Base-by-base conservation (phyloP, 495 filamentous ascomycete genomes). In the Clavariopsis aquatica region DNA sequence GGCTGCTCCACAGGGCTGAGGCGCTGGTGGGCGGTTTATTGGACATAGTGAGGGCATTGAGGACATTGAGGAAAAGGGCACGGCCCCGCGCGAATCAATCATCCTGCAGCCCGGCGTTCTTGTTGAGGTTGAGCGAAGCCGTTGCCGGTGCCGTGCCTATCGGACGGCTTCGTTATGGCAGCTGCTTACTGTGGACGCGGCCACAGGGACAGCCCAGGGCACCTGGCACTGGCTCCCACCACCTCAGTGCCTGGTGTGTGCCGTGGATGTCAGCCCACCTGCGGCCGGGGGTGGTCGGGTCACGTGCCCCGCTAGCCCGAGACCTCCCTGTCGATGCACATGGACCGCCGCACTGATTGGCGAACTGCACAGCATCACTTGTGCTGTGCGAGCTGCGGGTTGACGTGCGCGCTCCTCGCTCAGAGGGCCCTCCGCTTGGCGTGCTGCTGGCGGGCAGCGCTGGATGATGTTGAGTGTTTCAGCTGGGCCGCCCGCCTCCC, bases 1-100 rank as follows among this genome's bases (percentile, higher is more conserved):
- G 28, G 34, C 12, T 27, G 45, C 53, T 57, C 62, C 53, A 65
- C 54, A 65, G 54, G 62, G 62, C 62, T 65, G 62, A 65, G 54
- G 47, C 47, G 57, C 23, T 22, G 57, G 36, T 51, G 46, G 27
- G 24, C 24, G 38, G 8, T 17, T 51, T 43, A 64, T 56, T 64
- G 52, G 60, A 49, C 15, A 24, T 53, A n/a, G n/a, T n/a, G n/a
- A n/a, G 36, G 12, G 27, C 15, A n/a, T n/a, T n/a, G n/a, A n/a
- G n/a, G 47, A 23, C 58, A 61, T 57, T 13, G 45, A 60, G 19
- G 27, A 29, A 49, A 22, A 3, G 3, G 36, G 2, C 29, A 12
- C 29, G 22, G 49, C 29, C 31, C 45, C 19, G 51, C 36, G n/a
- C 52, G 22, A 45, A 55, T 62, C n/a, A 22, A 24, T n/a, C 5